Conservation (phyloP, 179 eudicot genomes). For the Drosera spatulata region DNA sequence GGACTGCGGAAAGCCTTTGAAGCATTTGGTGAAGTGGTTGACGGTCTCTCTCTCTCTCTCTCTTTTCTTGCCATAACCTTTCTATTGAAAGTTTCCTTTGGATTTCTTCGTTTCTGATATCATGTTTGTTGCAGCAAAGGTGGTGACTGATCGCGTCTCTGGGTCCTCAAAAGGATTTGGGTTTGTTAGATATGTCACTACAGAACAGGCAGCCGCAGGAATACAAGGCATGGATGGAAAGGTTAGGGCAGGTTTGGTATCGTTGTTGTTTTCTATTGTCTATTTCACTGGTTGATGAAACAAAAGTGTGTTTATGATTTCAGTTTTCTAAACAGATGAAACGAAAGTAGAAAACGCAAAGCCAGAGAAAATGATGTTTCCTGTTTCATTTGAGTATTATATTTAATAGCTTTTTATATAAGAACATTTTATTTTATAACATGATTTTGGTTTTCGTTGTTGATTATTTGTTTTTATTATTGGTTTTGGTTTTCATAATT, state of each 20-base stretch:
- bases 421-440: too few species aligned
- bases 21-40: slow-evolving; percentile 61
- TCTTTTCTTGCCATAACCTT: neutral
- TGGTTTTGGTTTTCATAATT: neutral
- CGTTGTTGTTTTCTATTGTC: neutral
- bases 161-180: slow-evolving; percentile 84
- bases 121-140: slow-evolving; percentile 51
- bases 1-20: slow-evolving; percentile 49
- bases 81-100: neutral
- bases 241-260: slow-evolving; percentile 19
- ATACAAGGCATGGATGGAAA: slow-evolving; percentile 78
- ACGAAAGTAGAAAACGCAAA: too few species aligned
- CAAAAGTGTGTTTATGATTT: too few species aligned
- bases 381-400: neutral
- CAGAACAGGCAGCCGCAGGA: slow-evolving; percentile 63
- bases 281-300: too few species aligned
- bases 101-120: slow-evolving; percentile 1
- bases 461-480: too few species aligned
- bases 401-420: neutral
- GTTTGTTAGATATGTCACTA: slow-evolving; percentile 58
- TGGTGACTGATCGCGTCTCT: slow-evolving; percentile 71
- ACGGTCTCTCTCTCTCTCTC: slow-evolving; percentile 31
- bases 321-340: too few species aligned
- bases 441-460: too few species aligned
- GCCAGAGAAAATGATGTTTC: neutral